These are phyloP conservation scores for Cyberlindnera euphorbiiphila DNA, from an alignment of 805 yeast genomes.

Conservation along the genomic window DNA sequence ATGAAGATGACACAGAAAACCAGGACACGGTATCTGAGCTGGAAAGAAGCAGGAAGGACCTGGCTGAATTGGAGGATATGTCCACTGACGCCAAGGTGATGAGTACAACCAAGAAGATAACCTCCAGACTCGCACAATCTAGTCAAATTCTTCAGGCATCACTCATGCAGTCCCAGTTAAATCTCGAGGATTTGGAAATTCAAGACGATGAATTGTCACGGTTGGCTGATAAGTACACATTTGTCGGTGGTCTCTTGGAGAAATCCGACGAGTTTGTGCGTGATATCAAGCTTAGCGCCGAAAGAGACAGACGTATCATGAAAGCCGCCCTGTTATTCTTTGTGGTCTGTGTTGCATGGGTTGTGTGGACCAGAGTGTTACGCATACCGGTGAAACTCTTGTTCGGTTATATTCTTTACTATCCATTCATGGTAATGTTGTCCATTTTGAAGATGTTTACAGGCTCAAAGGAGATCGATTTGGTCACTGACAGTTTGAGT, in stretches of 20 bases:
- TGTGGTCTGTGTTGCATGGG: constrained; percentile 18
- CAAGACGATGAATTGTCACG: constrained; percentile 22
- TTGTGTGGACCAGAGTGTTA: constrained; percentile 23
- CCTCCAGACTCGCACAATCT: constrained; percentile 24
- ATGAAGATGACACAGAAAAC: not conserved
- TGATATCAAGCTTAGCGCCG: constrained; percentile 24
- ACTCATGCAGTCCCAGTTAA: constrained; percentile 25
- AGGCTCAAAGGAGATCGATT: constrained; percentile 7
- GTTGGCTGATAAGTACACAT: constrained; percentile 21
- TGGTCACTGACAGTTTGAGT: constrained; percentile 1
- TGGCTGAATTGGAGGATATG: constrained; percentile 3
- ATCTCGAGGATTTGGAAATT: constrained; percentile 24
- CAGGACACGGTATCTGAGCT: constrained; percentile 1
- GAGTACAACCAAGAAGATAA: constrained; percentile 26
- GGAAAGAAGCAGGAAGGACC: not conserved
- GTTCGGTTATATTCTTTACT: constrained; percentile 11
- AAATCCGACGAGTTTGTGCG: constrained; percentile 25
- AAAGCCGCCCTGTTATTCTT: constrained; percentile 23
- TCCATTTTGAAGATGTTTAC: constrained; percentile 3
- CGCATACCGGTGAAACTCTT: constrained; percentile 20
- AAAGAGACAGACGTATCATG: constrained; percentile 24
- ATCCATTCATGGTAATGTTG: constrained; percentile 9
- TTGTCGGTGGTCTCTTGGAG: constrained; percentile 19
- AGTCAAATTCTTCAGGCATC: constrained; percentile 25
- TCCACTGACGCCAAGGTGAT: constrained; percentile 24